Percentiles rank a stretch among this genome's conserved stretches.
phyloP scores from a whole-genome alignment of 371 early-diverging fungal species.

The Actinomortierella wolfii region DNA sequence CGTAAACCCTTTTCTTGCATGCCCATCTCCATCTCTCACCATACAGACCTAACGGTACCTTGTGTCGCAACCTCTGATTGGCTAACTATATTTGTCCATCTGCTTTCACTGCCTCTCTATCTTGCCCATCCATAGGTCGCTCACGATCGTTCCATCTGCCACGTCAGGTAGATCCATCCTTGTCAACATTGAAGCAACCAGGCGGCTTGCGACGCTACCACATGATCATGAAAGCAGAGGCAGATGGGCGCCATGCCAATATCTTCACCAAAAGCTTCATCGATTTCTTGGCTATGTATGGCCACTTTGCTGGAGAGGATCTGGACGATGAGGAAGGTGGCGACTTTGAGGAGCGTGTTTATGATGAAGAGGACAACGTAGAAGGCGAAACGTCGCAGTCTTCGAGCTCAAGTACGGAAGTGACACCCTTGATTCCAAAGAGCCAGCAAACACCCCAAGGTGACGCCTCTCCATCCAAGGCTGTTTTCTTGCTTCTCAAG shows the following conservation, averaged over 20 bases:
- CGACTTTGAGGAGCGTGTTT: slow-evolving; percentile 62
- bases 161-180: slow-evolving; percentile 46
- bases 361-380: slow-evolving; percentile 47
- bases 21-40: not conserved
- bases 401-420: slow-evolving; percentile 42
- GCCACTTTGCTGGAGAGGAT: slow-evolving; percentile 95
- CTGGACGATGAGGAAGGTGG: slow-evolving; percentile 83
- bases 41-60: not conserved
- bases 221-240: slow-evolving; percentile 73
- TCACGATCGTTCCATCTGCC: slow-evolving; percentile 64
- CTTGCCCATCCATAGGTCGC: slow-evolving; percentile 47
- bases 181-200: slow-evolving; percentile 65
- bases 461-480: slow-evolving; percentile 77
- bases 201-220: slow-evolving; percentile 92
- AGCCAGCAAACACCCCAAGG: slow-evolving; percentile 62
- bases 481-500: slow-evolving; percentile 83
- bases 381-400: slow-evolving; percentile 6
- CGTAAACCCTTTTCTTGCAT: too few species aligned
- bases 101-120: too few species aligned
- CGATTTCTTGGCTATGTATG: slow-evolving; percentile 92
- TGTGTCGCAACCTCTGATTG: not conserved
- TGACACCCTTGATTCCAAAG: slow-evolving; percentile 61
- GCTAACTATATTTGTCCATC: not conserved
- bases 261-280: slow-evolving; percentile 89
- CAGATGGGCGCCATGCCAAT: slow-evolving; percentile 68